These are phyloP conservation scores for Colletotrichum kahawae DNA, from an alignment of 2,329 filamentous ascomycete genomes.

Conservation along the genomic window DNA sequence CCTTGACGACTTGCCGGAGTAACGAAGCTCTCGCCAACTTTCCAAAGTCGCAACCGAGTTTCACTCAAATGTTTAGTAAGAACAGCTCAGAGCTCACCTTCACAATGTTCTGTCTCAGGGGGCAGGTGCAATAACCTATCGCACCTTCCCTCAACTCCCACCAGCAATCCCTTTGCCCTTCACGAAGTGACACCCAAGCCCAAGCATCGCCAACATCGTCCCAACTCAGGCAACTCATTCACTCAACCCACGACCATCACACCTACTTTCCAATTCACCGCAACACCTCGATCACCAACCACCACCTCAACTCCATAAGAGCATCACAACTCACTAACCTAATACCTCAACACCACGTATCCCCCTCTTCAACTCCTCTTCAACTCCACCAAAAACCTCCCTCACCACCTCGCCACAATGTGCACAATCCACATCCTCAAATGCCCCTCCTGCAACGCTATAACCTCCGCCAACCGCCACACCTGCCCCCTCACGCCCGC, in stretches of 20 bases:
- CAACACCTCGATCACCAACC: accelerated
- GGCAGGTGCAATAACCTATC: neutral
- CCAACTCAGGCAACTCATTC: neutral
- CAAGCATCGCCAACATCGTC: accelerated
- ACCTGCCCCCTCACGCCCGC: neutral
- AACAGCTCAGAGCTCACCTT: accelerated
- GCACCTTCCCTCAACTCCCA: neutral
- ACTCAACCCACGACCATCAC: neutral
- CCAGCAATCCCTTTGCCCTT: neutral
- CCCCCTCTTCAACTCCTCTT: accelerated
- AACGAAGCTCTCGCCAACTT: accelerated
- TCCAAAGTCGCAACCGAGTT: accelerated
- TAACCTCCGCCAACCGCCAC: neutral
- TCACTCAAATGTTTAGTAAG: accelerated
- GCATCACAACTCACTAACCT: neutral
- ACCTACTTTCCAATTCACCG: neutral
- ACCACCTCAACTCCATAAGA: accelerated
- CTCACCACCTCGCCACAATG: neutral
- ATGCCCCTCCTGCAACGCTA: neutral
- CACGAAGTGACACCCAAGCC: accelerated
- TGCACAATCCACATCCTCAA: neutral
- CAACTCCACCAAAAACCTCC: neutral
- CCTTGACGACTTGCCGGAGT: accelerated
- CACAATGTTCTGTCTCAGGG: neutral
- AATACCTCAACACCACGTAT: neutral